These are phyloP conservation scores for Neoscytalidium dimidiatum DNA, from an alignment of 2,329 filamentous ascomycete species.

Conservation along the genomic window DNA sequence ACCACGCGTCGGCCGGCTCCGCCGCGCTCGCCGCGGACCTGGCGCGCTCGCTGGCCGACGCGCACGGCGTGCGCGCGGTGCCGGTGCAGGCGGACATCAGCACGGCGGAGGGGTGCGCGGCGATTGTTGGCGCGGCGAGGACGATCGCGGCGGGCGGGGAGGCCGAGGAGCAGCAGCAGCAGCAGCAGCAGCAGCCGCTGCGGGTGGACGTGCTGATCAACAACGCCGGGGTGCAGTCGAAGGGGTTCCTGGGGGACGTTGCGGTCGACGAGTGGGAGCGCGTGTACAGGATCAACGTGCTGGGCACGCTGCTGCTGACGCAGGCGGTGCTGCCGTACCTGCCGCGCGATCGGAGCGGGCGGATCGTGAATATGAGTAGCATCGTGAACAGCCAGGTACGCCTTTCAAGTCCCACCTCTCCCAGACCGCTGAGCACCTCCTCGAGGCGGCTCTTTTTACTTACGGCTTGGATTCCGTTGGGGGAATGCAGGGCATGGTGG, in stretches of 20 bases:
- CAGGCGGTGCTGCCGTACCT: conserved; percentile 9
- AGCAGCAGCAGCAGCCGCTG: not conserved
- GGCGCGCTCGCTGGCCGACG: not conserved
- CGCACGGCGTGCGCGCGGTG: conserved; percentile 12
- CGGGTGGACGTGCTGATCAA: conserved; percentile 16
- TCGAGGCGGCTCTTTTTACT: no score
- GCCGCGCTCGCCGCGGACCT: not conserved
- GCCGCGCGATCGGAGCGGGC: conserved; percentile 10
- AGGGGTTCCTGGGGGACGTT: not conserved
- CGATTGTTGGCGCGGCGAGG: conserved; percentile 1
- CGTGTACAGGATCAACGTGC: conserved; percentile 19
- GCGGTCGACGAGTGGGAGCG: conserved; percentile 1
- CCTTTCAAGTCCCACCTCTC: not conserved
- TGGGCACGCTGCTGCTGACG: conserved; percentile 17
- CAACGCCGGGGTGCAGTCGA: conserved; percentile 10
- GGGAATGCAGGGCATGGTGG: not conserved
- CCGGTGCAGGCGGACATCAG: conserved; percentile 17
- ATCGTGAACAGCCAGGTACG: conserved; percentile 3
- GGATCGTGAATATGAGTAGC: conserved; percentile 17
- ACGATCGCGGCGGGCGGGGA: not conserved
- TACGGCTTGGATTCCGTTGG: no score
- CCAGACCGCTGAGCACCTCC: not conserved
- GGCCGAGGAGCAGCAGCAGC: not conserved
- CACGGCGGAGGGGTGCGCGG: not conserved
- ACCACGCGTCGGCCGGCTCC: conserved; percentile 7